Conservation (phyloP, 2,329 filamentous ascomycete species). For the Catunica adiposa region DNA sequence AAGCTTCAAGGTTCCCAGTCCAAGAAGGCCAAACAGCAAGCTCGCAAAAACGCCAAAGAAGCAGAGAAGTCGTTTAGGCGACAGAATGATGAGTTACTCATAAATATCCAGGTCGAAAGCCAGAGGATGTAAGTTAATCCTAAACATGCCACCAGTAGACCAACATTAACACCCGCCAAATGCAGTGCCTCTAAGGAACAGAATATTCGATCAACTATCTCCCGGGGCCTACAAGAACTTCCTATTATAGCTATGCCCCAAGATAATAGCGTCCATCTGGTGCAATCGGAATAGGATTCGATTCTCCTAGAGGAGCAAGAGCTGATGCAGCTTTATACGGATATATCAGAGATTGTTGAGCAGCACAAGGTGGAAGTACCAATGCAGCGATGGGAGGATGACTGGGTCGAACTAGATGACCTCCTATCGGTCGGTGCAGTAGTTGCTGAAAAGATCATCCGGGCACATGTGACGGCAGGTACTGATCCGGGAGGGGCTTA, state of each 20-base stretch:
- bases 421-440: slow-evolving; percentile 11
- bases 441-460: slow-evolving; percentile 13
- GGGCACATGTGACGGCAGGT: slow-evolving; percentile 11
- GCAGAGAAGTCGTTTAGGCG: slow-evolving; percentile 5
- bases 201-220: slow-evolving; percentile 1
- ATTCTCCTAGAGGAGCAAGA: slow-evolving; percentile 1
- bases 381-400: slow-evolving; percentile 6
- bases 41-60: slow-evolving; percentile 1
- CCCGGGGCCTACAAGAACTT: not conserved
- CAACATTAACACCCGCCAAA: slow-evolving; percentile 5
- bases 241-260: not conserved
- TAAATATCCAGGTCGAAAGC: slow-evolving; percentile 7
- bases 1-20: slow-evolving; percentile 8
- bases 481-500: slow-evolving; percentile 11
- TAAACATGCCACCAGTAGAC: not conserved
- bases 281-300: not conserved
- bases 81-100: slow-evolving; percentile 6
- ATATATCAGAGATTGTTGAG: slow-evolving; percentile 8
- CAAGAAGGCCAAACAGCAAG: slow-evolving; percentile 3
- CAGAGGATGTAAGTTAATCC: slow-evolving; percentile 8
- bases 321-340: slow-evolving; percentile 8
- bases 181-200: slow-evolving; percentile 8
- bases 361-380: slow-evolving; percentile 1
- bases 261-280: not conserved
- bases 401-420: slow-evolving; percentile 13